Conservation (phyloP, 1,284 basidiomycete genomes). For the Pyrrhoderma lamaoense region DNA sequence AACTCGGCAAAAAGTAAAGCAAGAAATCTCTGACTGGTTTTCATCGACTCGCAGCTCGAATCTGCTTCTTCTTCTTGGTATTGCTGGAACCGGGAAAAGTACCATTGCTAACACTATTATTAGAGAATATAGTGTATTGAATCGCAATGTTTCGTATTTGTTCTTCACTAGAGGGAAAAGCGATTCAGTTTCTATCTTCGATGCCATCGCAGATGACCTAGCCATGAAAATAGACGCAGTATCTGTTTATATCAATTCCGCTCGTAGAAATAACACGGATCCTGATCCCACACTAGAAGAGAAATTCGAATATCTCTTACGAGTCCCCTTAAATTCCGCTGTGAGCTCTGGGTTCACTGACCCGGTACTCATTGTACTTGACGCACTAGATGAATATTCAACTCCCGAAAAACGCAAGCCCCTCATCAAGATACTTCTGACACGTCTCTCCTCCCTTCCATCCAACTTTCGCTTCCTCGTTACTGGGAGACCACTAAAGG, state of each 20-base stretch:
- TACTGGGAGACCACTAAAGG: neutral
- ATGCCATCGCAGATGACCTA: neutral
- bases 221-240: neutral
- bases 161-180: neutral
- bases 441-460: neutral
- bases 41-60: no score
- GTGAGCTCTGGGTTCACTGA: no score
- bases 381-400: slow-evolving; percentile 15
- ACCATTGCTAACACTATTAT: slow-evolving; percentile 3
- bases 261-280: no score
- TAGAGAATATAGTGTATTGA: no score
- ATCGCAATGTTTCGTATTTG: neutral
- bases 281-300: no score
- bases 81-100: slow-evolving; percentile 15
- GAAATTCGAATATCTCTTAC: no score
- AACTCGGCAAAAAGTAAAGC: no score
- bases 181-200: neutral
- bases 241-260: no score
- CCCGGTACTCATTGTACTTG: slow-evolving; percentile 11
- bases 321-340: neutral
- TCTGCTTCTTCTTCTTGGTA: no score
- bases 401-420: no score
- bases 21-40: no score
- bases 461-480: slow-evolving; percentile 1
- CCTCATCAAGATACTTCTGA: neutral